Conservation (phyloP, 805 yeast species). For the Torulaspora gathmanii region DNA sequence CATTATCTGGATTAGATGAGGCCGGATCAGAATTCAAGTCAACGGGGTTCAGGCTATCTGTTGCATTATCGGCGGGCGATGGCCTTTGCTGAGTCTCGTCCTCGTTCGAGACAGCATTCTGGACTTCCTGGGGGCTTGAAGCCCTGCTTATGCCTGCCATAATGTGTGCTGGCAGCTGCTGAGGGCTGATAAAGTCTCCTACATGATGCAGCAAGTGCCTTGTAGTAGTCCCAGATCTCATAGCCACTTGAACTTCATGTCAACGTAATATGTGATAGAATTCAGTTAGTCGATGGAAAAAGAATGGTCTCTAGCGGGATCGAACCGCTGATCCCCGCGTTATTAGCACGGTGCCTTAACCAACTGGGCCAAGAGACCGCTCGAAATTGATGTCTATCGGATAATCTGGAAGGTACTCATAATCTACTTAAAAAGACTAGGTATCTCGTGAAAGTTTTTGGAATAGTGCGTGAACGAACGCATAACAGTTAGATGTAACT, state of each 20-base stretch:
- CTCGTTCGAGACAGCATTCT: too few relatives aligned
- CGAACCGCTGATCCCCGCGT: constrained; percentile 37
- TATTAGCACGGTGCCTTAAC: constrained; percentile 36
- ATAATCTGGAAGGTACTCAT: too few relatives aligned
- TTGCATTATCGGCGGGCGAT: neutral
- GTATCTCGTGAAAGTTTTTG: too few relatives aligned
- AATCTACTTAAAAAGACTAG: too few relatives aligned
- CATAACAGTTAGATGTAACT: too few relatives aligned
- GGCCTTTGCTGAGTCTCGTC: neutral
- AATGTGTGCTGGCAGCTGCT: too few relatives aligned
- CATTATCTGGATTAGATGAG: neutral
- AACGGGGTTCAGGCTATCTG: too few relatives aligned
- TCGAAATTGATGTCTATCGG: neutral
- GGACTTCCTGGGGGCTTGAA: too few relatives aligned
- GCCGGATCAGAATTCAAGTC: neutral
- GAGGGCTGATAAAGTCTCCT: too few relatives aligned
- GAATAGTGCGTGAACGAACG: too few relatives aligned
- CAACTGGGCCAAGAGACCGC: constrained; percentile 35
- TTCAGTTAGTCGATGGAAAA: neutral
- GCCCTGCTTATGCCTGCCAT: too few relatives aligned
- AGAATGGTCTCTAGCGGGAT: constrained; percentile 35
- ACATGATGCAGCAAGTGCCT: too few relatives aligned
- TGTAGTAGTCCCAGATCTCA: neutral
- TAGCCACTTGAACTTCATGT: neutral
- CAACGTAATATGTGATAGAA: neutral